Percentiles rank a stretch among this genome's conserved stretches.
These are phyloP conservation scores for Diaporthe batatas DNA, from an alignment of 2,329 filamentous ascomycete species.

Conservation along the genomic window DNA sequence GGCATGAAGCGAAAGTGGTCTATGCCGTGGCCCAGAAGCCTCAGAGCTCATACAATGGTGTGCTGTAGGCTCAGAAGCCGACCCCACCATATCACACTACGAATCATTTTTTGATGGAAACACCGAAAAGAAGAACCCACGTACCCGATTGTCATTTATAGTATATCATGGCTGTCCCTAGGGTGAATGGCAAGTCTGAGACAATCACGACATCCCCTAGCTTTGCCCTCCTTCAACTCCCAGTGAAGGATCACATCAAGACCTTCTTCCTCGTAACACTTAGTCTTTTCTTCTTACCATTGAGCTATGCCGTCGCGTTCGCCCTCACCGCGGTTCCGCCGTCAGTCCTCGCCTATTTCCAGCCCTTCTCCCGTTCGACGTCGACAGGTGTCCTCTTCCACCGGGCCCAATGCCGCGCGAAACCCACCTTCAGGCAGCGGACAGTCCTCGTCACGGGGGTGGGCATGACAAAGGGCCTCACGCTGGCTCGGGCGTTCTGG, in stretches of 20 bases:
- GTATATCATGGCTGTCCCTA: not conserved
- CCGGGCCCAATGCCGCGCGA: conserved; percentile 29
- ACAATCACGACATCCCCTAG: not conserved
- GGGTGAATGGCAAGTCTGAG: not conserved
- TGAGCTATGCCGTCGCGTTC: conserved; percentile 30
- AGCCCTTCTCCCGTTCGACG: conserved; percentile 31
- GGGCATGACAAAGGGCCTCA: conserved; percentile 78
- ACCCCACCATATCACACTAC: too few relatives aligned
- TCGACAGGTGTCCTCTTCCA: conserved; percentile 15
- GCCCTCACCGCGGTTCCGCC: conserved; percentile 11
- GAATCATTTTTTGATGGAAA: not conserved
- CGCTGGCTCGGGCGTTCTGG: conserved; percentile 75
- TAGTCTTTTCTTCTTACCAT: conserved; percentile 20
- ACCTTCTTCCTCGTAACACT: conserved; percentile 27
- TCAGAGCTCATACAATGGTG: too few relatives aligned
- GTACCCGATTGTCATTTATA: not conserved
- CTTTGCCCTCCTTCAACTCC: not conserved
- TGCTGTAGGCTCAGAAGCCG: not conserved
- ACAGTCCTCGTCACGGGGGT: conserved; percentile 80
- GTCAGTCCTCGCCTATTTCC: conserved; percentile 26
- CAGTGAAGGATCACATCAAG: conserved; percentile 33
- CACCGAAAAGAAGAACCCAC: too few relatives aligned
- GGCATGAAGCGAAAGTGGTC: not conserved
- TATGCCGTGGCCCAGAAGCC: not conserved
- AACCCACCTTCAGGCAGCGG: conserved; percentile 33